Evolutionary conservation across 139 green algal species (phyloP).

Genomic region (Marvania coccoides): DNA sequence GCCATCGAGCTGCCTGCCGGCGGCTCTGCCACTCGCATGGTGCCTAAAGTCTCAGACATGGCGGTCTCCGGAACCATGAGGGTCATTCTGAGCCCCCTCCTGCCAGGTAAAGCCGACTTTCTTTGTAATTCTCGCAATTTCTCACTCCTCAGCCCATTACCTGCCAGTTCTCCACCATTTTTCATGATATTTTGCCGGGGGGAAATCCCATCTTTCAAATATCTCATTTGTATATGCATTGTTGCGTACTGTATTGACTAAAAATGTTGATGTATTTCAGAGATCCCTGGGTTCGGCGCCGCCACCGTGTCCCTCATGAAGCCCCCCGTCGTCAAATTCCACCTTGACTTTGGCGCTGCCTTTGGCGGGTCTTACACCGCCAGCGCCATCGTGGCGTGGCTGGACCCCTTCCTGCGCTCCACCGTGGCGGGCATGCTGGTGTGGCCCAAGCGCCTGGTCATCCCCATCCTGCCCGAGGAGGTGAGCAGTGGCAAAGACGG

Average conservation of each 20-base stretch:
- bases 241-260: too few relatives aligned
- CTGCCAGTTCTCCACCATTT: too few relatives aligned
- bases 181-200: too few relatives aligned
- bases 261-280: too few relatives aligned
- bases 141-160: background rate
- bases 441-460: slow-evolving; percentile 53
- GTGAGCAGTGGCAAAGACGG: too few relatives aligned
- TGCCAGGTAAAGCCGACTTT: slow-evolving; percentile 4
- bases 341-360: slow-evolving; percentile 46
- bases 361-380: slow-evolving; percentile 33
- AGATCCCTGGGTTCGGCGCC: slow-evolving; percentile 77
- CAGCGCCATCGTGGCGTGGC: slow-evolving; percentile 36
- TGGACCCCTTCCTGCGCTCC: slow-evolving; percentile 49
- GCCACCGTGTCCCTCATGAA: slow-evolving; percentile 27
- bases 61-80: slow-evolving; percentile 50
- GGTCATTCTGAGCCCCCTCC: slow-evolving; percentile 52
- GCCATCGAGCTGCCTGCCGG: slow-evolving; percentile 58
- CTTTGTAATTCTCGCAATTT: too few relatives aligned
- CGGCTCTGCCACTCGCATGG: slow-evolving; percentile 61
- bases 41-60: slow-evolving; percentile 77
- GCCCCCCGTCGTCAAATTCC: slow-evolving; percentile 37
- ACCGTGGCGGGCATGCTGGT: slow-evolving; percentile 42
- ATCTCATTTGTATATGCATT: too few relatives aligned
- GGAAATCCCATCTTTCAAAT: too few relatives aligned
- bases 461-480: slow-evolving; percentile 41